A percentile compares a stretch with the other conserved stretches of the same genome.
phyloP scores from a whole-genome alignment of 345 rosid species.

The Eucalyptus fibrosa region DNA sequence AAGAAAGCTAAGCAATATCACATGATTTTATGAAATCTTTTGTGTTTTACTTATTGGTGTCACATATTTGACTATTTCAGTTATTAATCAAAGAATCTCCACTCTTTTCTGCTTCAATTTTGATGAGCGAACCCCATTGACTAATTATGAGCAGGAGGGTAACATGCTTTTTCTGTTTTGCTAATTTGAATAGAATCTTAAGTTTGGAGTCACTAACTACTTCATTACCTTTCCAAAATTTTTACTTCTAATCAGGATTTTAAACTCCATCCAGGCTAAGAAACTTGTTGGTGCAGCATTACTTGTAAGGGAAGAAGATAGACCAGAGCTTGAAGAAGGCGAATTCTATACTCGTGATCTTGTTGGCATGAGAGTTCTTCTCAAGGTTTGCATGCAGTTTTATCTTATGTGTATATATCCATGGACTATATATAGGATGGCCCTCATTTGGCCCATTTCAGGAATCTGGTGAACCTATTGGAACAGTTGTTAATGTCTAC shows the following conservation, averaged over 20 bases:
- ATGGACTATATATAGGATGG: not conserved
- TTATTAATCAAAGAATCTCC: not conserved
- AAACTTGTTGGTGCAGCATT: conserved; percentile 78
- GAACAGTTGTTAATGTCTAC: conserved; percentile 66
- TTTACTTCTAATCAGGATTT: not conserved
- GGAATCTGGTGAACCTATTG: conserved; percentile 72
- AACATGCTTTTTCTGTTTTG: not conserved
- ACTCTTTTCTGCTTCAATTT: not conserved
- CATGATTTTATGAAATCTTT: not conserved
- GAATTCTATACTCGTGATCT: conserved; percentile 85
- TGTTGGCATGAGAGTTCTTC: conserved; percentile 66
- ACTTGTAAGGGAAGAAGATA: conserved; percentile 63
- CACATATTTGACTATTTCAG: not conserved
- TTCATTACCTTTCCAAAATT: not conserved
- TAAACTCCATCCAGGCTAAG: conserved; percentile 40
- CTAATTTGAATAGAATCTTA: not conserved
- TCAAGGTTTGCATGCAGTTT: conserved; percentile 30
- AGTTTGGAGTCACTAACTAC: not conserved
- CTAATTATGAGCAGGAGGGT: not conserved
- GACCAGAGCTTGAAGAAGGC: conserved; percentile 68
- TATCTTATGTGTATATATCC: not conserved
- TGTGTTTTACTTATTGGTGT: not conserved
- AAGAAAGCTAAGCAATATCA: not conserved
- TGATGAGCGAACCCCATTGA: not conserved
- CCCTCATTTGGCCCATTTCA: conserved; percentile 2